Conservation (phyloP, 2,329 filamentous ascomycete genomes). For the Trichoderma atrobrunneum region DNA sequence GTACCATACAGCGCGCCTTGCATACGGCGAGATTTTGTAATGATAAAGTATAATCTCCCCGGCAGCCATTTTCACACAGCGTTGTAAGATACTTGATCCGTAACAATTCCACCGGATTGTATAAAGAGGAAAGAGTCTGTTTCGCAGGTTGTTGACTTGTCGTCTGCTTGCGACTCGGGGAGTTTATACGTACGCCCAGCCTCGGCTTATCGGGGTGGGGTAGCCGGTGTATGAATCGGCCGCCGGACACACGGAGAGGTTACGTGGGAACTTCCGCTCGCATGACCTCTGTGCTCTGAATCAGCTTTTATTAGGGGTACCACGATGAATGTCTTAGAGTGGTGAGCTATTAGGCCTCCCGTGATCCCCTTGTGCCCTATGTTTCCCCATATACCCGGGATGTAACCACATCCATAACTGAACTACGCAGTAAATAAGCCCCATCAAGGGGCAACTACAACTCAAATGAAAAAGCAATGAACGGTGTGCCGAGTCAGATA, state of each 20-base stretch:
- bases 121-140: not conserved
- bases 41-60: constrained; percentile 59
- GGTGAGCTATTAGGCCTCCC: not conserved
- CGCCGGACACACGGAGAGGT: constrained; percentile 11
- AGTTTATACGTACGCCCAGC: not conserved
- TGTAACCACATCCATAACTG: not conserved
- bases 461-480: not conserved
- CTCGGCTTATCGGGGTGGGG: constrained; percentile 14
- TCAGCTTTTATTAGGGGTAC: not conserved
- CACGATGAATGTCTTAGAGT: not conserved
- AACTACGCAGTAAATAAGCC: not conserved
- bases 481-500: not conserved
- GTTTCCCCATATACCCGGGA: not conserved
- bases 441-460: not conserved
- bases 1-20: constrained; percentile 64
- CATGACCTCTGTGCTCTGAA: not conserved
- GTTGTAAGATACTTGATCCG: not conserved
- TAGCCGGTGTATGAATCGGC: not conserved
- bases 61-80: constrained; percentile 21
- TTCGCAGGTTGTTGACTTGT: not conserved
- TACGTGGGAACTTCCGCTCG: constrained; percentile 15
- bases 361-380: not conserved
- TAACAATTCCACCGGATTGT: too few species aligned
- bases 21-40: constrained; percentile 64
- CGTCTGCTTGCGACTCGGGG: not conserved